Evolutionary conservation across 257 asterid species (phyloP), one percentile per base, ranked within the genome.

Genomic region (Jacaranda copaia): DNA sequence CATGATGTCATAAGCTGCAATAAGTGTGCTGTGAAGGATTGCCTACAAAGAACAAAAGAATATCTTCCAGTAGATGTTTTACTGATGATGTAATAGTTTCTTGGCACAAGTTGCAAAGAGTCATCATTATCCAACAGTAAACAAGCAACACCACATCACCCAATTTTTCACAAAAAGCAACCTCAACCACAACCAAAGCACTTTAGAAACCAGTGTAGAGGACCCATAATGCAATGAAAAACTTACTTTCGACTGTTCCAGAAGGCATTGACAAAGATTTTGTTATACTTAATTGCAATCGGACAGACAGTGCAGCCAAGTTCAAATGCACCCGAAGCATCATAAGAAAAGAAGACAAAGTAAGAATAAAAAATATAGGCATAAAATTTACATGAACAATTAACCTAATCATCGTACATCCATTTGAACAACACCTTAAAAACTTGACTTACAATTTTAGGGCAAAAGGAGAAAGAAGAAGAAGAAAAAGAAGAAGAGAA

Each of bases 201-300:
- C 60, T 53, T 43, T 5, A 68, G 59, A 8, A 51, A 13, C 8
- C 43, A 20, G 58, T 5, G 64, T 12, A 13, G 46, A 46, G 43
- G 36, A 36, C 48, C 12, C 15, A 43, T 35, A 45, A 68, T 12
- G 51, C 9, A 8, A 45, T 15, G 52, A 70, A 68, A 48, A 71
- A 66, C 94, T 87, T 81, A 89, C 95, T 87, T 87, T 86, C 77
- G 84, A 81, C 95, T 89, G 81, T 89, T 89, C 95, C 95, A 87
- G 77, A 89, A 89, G 74, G 92, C 92, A 15, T 87, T 91, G 35
- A 89, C 95, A 77, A 89, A 89, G 42, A 89, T 87, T 81, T 86
- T 89, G 89, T 89, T 89, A 85, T 87, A 86, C 84, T 89, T 89
- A 81, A 87, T 89, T 73, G 94, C 94, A 59, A 86, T 70, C 36